phyloP scores from a whole-genome alignment of 2,329 filamentous ascomycete genomes.

The Cercospora sp. region DNA sequence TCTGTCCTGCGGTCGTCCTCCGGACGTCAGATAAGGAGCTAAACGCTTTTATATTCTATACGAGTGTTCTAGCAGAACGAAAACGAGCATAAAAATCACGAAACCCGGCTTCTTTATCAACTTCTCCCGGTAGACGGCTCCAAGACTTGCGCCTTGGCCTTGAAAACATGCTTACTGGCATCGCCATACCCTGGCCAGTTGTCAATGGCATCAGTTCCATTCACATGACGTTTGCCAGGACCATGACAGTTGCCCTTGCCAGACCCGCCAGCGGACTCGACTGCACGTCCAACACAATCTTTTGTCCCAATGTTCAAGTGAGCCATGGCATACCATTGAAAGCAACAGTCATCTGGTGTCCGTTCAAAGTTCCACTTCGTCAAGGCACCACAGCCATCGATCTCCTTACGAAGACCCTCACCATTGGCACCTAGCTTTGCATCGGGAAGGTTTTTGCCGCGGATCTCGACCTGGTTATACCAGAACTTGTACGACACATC shows the following conservation, averaged over 20 bases:
- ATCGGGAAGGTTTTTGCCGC: not conserved
- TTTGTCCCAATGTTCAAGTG: not conserved
- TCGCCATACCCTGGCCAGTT: not conserved
- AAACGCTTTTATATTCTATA: too few relatives aligned
- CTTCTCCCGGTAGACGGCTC: too few relatives aligned
- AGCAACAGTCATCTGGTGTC: not conserved
- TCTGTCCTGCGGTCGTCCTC: too few relatives aligned
- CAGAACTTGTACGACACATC: not conserved
- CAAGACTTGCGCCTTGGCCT: too few relatives aligned
- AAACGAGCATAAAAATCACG: too few relatives aligned
- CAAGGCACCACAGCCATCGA: not conserved
- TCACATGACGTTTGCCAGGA: not conserved
- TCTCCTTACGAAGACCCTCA: not conserved
- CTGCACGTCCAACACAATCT: not conserved
- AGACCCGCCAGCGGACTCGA: not conserved
- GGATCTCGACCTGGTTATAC: not conserved
- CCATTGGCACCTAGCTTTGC: not conserved
- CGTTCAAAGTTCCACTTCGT: not conserved
- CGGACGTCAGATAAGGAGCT: too few relatives aligned
- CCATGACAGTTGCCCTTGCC: not conserved
- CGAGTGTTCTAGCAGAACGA: too few relatives aligned
- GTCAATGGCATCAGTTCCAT: not conserved
- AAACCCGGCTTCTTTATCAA: too few relatives aligned
- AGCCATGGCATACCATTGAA: not conserved
- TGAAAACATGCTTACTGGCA: not conserved